A percentile compares a stretch with the other conserved stretches of the same genome.
Conservation (phyloP, 768 basidiomycete genomes). For the Dioszegia crocea region DNA sequence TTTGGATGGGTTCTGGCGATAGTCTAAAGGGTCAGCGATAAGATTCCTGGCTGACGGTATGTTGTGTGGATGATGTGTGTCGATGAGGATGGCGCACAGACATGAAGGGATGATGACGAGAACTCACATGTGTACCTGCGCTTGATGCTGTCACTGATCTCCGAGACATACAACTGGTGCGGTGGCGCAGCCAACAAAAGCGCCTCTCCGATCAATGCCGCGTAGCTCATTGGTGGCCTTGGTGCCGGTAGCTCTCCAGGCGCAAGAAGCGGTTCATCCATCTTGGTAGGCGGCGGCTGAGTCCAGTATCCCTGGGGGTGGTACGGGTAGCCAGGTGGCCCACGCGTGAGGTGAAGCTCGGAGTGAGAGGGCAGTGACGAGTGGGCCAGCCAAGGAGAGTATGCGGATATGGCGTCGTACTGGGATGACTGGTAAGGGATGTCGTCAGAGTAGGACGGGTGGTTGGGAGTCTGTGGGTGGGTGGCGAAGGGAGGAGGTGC, state of each 20-base stretch:
- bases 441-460: slow-evolving; percentile 8
- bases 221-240: slow-evolving; percentile 43
- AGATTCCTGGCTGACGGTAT: background rate
- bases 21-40: slow-evolving; percentile 26
- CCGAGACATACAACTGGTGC: slow-evolving; percentile 44
- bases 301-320: slow-evolving; percentile 5
- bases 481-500: slow-evolving; percentile 7
- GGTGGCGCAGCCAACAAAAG: slow-evolving; percentile 38
- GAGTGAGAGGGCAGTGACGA: slow-evolving; percentile 5
- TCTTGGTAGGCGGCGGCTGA: slow-evolving; percentile 17
- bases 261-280: slow-evolving; percentile 41
- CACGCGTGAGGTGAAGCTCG: background rate
- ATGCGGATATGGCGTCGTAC: slow-evolving; percentile 2
- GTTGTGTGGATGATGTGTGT: background rate
- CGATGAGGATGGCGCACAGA: background rate
- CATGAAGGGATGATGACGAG: slow-evolving; percentile 1
- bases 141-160: slow-evolving; percentile 45
- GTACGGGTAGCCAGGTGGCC: slow-evolving; percentile 5
- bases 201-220: slow-evolving; percentile 47
- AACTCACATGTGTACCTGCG: slow-evolving; percentile 43
- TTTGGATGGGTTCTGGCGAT: slow-evolving; percentile 47
- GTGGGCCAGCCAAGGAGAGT: slow-evolving; percentile 5
- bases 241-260: slow-evolving; percentile 44
- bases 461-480: background rate
- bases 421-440: background rate